Evolutionary conservation across 2,329 filamentous ascomycete species (phyloP).

Genomic region (Periglandula ipomoeae): DNA sequence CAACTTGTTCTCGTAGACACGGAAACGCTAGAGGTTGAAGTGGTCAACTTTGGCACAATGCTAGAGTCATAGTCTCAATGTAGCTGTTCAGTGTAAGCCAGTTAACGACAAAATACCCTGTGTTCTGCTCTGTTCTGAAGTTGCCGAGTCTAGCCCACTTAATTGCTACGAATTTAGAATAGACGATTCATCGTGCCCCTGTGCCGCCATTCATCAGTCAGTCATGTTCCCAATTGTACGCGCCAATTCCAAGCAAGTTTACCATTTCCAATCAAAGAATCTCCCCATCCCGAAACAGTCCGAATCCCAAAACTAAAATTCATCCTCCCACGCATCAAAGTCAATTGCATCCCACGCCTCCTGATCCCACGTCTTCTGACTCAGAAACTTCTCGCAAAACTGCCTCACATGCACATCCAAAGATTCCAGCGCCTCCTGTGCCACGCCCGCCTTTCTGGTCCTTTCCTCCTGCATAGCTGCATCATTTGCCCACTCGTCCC

Average conservation of each 20-base stretch:
- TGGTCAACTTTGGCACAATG: conserved; percentile 45
- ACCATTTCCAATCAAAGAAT: neutral
- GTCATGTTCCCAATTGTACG: neutral
- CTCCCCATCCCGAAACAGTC: neutral
- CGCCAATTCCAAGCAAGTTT: neutral
- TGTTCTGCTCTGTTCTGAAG: no score
- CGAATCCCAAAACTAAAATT: neutral
- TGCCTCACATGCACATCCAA: conserved; percentile 5
- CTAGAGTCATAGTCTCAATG: neutral
- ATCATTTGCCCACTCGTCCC: conserved; percentile 14
- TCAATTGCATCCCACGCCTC: neutral
- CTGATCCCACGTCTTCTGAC: neutral
- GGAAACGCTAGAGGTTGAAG: conserved; percentile 73
- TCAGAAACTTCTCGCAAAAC: conserved; percentile 7
- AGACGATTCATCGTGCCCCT: neutral
- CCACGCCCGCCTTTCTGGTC: neutral
- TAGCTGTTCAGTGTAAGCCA: neutral
- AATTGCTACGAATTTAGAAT: neutral
- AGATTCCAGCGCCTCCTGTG: neutral
- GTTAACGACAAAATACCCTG: neutral
- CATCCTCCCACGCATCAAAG: neutral
- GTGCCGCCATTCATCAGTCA: neutral
- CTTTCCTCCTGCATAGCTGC: conserved; percentile 9
- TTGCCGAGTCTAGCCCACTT: neutral
- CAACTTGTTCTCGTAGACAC: conserved; percentile 77